Evolutionary conservation across 106 monocot species (phyloP), one percentile per base, ranked within the genome.

Genomic region (Hemerocallis citrina): DNA sequence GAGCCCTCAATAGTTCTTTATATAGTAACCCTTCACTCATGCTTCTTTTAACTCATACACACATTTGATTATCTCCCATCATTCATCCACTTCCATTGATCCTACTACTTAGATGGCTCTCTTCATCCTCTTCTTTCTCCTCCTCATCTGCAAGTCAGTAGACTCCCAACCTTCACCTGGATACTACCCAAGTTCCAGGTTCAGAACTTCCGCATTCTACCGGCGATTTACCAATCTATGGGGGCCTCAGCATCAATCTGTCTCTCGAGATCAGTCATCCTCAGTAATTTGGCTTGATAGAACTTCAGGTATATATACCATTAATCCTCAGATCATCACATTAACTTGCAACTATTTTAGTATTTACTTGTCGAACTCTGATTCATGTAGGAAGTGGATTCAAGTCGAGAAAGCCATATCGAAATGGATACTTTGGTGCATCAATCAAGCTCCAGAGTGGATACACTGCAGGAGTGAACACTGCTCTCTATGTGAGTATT

Each of bases 121-220:
- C n/a, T 17, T 44, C 43, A 14, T 59, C 44, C 44, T 77, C 59
- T 34, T 34, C 48, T 54, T 48, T 17, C 33, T 30, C 37, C 47
- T 65, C 31, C 34, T 70, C 15, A 16, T 85, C 12, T 16, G 57
- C 31, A 24, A 57, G 2, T 31, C 23, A 4, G 50, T 21, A 14
- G 21, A 21, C 1, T 54, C 79, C 22, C 88, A 83, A 45, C 88
- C 88, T 9, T 83, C 82, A 1, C 83, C 88, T 11, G 88, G 83
- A 4, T 80, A 73, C 64, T 88, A 83, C 70, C 88, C 80, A n/a
- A 83, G 88, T 58, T 71, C 61, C 52, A 73, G 48, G 64, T 68
- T 71, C 63, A 57, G 51, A 41, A 1, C 70, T 11, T 3, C 41
- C 6, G 22, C 55, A 1, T 88, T 88, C 74, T 57, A 70, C 55